Percentiles rank a stretch among this genome's conserved stretches.
These are phyloP conservation scores for Myochromella boudieri DNA, from an alignment of 768 basidiomycete species.

Conservation along the genomic window DNA sequence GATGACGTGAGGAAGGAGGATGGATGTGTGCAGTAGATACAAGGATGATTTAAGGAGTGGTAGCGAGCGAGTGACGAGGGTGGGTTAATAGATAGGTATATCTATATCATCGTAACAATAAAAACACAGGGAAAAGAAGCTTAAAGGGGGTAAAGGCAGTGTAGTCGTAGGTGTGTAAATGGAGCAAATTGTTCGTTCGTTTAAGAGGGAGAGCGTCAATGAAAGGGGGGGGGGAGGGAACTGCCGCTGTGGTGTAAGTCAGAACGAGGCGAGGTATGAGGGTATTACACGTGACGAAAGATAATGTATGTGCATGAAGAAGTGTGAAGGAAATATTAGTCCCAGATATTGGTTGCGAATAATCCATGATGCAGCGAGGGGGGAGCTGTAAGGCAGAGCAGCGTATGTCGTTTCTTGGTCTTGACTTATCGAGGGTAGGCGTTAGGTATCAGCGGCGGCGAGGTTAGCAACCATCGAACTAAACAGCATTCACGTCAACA, in stretches of 20 bases:
- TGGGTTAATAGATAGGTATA: too few relatives aligned
- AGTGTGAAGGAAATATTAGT: background rate
- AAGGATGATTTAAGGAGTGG: too few relatives aligned
- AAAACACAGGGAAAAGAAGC: too few relatives aligned
- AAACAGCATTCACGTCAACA: background rate
- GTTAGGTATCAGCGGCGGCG: background rate
- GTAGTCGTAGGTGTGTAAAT: too few relatives aligned
- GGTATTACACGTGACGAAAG: background rate
- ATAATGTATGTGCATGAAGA: background rate
- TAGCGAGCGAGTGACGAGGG: too few relatives aligned
- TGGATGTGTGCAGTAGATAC: too few relatives aligned
- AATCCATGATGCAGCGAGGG: background rate
- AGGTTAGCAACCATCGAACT: background rate
- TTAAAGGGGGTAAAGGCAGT: too few relatives aligned
- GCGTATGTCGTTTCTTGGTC: background rate
- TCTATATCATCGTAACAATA: too few relatives aligned
- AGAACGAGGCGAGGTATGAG: background rate
- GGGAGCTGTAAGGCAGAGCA: background rate
- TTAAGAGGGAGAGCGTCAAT: background rate
- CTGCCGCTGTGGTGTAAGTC: background rate
- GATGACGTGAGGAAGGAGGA: too few relatives aligned
- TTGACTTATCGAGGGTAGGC: background rate
- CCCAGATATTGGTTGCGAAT: background rate
- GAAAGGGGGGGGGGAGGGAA: background rate
- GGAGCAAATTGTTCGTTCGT: too few relatives aligned